Evolutionary conservation across 371 early-diverging fungal species (phyloP), one percentile per base, ranked within the genome.

Genomic region (Umbelopsis sp.): DNA sequence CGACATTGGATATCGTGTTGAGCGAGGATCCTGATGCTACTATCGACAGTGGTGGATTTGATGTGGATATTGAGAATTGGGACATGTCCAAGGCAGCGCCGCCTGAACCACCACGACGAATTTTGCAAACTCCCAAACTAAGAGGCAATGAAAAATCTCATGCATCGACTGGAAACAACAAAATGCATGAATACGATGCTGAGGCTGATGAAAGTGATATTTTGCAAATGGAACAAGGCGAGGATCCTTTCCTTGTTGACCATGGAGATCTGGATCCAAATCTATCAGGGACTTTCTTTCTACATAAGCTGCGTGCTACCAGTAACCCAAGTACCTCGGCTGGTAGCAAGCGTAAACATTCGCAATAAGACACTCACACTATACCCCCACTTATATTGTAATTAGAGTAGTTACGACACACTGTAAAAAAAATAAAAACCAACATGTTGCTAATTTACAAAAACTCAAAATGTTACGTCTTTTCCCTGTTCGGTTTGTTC

Each of bases 31-130:
- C 77, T 12, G 73, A 70, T n/a, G 77, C 74, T 4, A 71, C 69
- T 0, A 68, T 71, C 35, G 80, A 77, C 46, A 77, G 57, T 20
- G 69, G 16, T 37, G 80, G 80, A 45, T 75, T 70, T 9, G 75
- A 79, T 14, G 48, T 68, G 25, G 77, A 77, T 22, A 75, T 57
- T 14, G 57, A 57, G 10, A 29, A 57, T 35, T 57, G 57, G 57
- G 57, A 57, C 14, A 57, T 29, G 57, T 35, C 57, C 18, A 35
- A 57, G 29, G n/a, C 57, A 0, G 29, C 35, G 16, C 29, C 57
- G 16, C 29, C 57, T 1, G 57, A 57, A 16, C 35, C 18, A 1
- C 57, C 57, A 11, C 22, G 57, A n/a, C 57, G 57, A 35, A 14
- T 57, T 24, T 37, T 57, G 10, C 57, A 57, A 35, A 57, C 57